Evolutionary conservation across 148 eudicot genomes (phyloP), one percentile per base, ranked within the genome.

Genomic region (Simmondsia chinensis): DNA sequence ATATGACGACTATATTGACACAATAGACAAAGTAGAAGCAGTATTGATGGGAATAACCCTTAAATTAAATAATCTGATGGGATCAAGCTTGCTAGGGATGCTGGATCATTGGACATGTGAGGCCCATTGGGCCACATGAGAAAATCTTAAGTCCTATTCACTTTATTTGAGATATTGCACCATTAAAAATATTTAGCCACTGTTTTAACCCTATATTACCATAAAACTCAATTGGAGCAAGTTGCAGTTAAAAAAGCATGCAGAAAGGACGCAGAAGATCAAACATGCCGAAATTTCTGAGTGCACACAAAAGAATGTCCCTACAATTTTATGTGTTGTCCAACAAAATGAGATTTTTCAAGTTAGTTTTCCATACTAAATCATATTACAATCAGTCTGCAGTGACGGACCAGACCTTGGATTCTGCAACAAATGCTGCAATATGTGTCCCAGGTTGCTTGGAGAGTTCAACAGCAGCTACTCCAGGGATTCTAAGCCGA

Each of bases 361-460:
- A 28, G 9, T 28, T 28, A 5, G 31, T 28, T 28, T 28, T 9
- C n/a, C n/a, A n/a, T n/a, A n/a, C n/a, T n/a, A n/a, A n/a, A n/a
- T n/a, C n/a, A 28, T 28, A 28, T 28, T 21, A 28, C 11, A 33
- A 7, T 25, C 39, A 22, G 25, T 19, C 54, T 20, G 40, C 29
- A 54, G 61, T 18, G n/a, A 19, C 26, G 11, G 36, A 62, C 38
- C 60, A 71, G 38, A 93, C 99, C 99, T 86, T 86, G 17, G 94
- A 72, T 65, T 93, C 99, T 36, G 99, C 83, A 79, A 86, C 80
- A 72, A 72, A 93, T 10, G 71, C 72, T 18, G 99, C 99, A 54
- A 93, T 71, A 56, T 79, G 72, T 53, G 89, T 67, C 37, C 96
- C 85, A 17, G 89, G 81, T 34, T 32, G 64, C 64, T 66, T 82